Conservation (phyloP, 805 yeast species). For the Hanseniaspora guilliermondii region DNA sequence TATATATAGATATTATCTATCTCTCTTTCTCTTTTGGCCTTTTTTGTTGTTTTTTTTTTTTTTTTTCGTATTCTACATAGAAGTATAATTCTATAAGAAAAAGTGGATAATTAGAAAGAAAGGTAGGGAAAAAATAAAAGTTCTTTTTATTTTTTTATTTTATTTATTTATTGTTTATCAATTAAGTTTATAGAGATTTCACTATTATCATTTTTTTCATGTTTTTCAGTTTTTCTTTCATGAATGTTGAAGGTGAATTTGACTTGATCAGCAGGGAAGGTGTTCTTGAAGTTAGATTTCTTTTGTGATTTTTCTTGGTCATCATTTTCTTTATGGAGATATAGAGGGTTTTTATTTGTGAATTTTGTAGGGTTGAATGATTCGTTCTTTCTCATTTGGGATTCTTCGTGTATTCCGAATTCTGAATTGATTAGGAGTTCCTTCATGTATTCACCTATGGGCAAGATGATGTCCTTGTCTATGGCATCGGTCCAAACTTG, state of each 20-base stretch:
- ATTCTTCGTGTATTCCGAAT: slow-evolving; percentile 56
- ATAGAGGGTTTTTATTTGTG: slow-evolving; percentile 27
- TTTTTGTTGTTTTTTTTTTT: too few relatives aligned
- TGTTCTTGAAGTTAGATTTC: background rate
- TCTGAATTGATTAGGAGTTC: slow-evolving; percentile 40
- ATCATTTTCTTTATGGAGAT: background rate
- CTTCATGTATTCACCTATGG: slow-evolving; percentile 77
- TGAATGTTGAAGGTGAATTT: background rate
- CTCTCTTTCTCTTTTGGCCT: too few relatives aligned
- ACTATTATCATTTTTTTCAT: background rate
- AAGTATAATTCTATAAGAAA: too few relatives aligned
- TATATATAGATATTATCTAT: background rate
- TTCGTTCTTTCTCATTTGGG: slow-evolving; percentile 44
- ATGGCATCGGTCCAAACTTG: slow-evolving; percentile 89
- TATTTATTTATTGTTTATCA: background rate
- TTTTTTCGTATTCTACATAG: too few relatives aligned
- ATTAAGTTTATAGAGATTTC: background rate
- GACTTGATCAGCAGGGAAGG: background rate
- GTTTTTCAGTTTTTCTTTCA: background rate
- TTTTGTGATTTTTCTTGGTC: background rate
- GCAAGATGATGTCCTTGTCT: slow-evolving; percentile 47
- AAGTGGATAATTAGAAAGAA: too few relatives aligned
- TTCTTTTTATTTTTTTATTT: background rate
- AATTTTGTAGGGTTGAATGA: slow-evolving; percentile 7
- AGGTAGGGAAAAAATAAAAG: too few relatives aligned